Percentiles rank a stretch among this genome's conserved stretches.
These are phyloP conservation scores for Hypsizygus marmoreus DNA, from an alignment of 768 basidiomycete species.

Conservation along the genomic window DNA sequence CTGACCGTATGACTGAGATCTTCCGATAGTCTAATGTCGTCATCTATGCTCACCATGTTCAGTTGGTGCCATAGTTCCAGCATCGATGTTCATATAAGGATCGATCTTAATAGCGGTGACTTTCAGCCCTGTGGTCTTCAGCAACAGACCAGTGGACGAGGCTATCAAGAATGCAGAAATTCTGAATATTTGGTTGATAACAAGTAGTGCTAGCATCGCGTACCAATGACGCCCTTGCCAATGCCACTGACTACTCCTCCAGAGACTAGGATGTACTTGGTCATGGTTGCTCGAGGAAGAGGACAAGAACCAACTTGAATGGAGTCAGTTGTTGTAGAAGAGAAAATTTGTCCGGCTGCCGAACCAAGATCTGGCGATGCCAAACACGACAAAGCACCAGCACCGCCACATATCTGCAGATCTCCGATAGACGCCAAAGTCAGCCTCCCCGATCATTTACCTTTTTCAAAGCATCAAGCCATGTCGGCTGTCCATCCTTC, in stretches of 20 bases:
- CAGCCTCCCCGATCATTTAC: no score
- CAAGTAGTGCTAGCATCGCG: slow-evolving; percentile 31
- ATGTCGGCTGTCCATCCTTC: no score
- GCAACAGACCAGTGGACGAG: slow-evolving; percentile 91
- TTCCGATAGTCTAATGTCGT: neutral
- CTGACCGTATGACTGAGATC: slow-evolving; percentile 27
- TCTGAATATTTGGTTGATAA: slow-evolving; percentile 15
- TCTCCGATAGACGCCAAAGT: no score
- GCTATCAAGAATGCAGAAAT: slow-evolving; percentile 48
- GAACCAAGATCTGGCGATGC: no score
- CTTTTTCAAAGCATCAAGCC: no score
- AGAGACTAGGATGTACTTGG: slow-evolving; percentile 94
- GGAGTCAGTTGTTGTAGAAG: neutral
- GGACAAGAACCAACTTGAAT: slow-evolving; percentile 3
- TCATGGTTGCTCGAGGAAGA: slow-evolving; percentile 51
- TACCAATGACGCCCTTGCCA: slow-evolving; percentile 99
- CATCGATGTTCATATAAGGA: slow-evolving; percentile 99
- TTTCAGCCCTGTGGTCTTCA: slow-evolving; percentile 94
- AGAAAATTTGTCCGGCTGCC: slow-evolving; percentile 15
- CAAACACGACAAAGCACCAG: no score
- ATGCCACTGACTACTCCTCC: slow-evolving; percentile 99
- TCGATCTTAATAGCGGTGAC: slow-evolving; percentile 99
- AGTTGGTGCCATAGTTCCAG: slow-evolving; percentile 97
- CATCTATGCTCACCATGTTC: slow-evolving; percentile 78
- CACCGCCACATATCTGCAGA: no score